These are phyloP conservation scores for Scalesia atractyloides DNA, from an alignment of 129 eudicot species.

Conservation along the genomic window DNA sequence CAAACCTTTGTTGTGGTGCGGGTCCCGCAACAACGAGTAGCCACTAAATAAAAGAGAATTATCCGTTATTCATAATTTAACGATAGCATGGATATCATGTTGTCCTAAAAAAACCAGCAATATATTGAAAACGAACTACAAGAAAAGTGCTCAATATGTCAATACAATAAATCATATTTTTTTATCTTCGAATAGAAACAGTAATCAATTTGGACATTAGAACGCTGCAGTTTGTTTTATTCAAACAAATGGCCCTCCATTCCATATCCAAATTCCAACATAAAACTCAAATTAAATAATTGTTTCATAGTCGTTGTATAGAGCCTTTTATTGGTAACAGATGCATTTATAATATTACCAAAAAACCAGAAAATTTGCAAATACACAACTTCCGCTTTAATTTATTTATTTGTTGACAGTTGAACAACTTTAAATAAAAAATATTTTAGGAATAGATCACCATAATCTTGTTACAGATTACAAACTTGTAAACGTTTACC, in stretches of 20 bases:
- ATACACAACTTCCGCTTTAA: background rate
- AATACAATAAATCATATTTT: conserved; percentile 1
- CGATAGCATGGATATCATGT: conserved; percentile 8
- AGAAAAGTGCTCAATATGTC: conserved; percentile 20
- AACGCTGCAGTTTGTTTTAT: conserved; percentile 25
- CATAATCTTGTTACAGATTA: background rate
- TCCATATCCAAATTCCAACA: background rate
- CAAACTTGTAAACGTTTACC: background rate
- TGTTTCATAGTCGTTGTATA: background rate
- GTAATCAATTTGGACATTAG: conserved; percentile 7
- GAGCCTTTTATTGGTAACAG: background rate
- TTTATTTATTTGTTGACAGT: background rate
- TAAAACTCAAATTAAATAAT: background rate
- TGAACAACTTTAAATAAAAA: background rate
- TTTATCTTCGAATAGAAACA: conserved; percentile 7
- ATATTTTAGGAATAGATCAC: background rate
- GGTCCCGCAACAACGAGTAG: conserved; percentile 88
- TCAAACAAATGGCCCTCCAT: conserved; percentile 18
- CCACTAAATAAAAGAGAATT: conserved; percentile 57
- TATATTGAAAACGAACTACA: conserved; percentile 16
- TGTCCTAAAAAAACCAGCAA: background rate
- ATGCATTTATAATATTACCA: background rate
- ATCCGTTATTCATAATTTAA: background rate
- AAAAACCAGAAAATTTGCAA: background rate
- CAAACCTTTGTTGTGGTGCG: conserved; percentile 92